Percentiles rank a stretch among this genome's conserved stretches.
These are phyloP conservation scores for Phytophthora pluvialis DNA, from an alignment of 352 stramenopile genomes.

Conservation along the genomic window DNA sequence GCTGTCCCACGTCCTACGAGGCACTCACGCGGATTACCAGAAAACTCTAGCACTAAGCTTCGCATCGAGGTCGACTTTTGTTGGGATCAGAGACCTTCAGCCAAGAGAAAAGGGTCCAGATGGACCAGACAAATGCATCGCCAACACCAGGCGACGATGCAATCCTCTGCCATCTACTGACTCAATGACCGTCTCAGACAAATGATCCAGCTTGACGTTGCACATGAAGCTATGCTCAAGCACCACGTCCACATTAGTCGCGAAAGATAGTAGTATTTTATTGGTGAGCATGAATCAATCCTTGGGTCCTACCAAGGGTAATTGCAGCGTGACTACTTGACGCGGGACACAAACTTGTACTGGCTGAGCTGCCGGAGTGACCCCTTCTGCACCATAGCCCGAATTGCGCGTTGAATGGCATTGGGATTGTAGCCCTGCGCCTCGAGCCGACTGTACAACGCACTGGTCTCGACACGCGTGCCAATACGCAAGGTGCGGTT, in stretches of 20 bases:
- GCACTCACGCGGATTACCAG: conserved; percentile 10
- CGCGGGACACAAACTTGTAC: conserved; percentile 86
- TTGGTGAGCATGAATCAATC: conserved; percentile 4
- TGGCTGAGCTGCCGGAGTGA: conserved; percentile 81
- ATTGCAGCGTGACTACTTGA: conserved; percentile 52
- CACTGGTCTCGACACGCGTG: conserved; percentile 77
- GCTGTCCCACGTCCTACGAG: not conserved
- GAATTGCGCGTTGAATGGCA: conserved; percentile 86
- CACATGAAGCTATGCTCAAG: not conserved
- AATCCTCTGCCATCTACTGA: conserved; percentile 15
- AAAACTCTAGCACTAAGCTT: conserved; percentile 6
- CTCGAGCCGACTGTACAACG: conserved; percentile 83
- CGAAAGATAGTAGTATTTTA: conserved; percentile 31
- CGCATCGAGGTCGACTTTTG: conserved; percentile 8
- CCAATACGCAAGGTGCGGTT: conserved; percentile 84
- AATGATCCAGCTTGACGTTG: not conserved
- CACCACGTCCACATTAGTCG: not conserved
- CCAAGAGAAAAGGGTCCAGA: conserved; percentile 17
- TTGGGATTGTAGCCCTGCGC: conserved; percentile 86
- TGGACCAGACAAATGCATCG: conserved; percentile 6
- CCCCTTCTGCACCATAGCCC: conserved; percentile 88
- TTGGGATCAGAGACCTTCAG: conserved; percentile 5
- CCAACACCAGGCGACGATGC: not conserved
- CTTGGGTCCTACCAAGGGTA: not conserved
- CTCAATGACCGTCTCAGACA: not conserved